These are phyloP conservation scores for Elsinoe batatas DNA, from an alignment of 2,329 filamentous ascomycete species.

Conservation along the genomic window DNA sequence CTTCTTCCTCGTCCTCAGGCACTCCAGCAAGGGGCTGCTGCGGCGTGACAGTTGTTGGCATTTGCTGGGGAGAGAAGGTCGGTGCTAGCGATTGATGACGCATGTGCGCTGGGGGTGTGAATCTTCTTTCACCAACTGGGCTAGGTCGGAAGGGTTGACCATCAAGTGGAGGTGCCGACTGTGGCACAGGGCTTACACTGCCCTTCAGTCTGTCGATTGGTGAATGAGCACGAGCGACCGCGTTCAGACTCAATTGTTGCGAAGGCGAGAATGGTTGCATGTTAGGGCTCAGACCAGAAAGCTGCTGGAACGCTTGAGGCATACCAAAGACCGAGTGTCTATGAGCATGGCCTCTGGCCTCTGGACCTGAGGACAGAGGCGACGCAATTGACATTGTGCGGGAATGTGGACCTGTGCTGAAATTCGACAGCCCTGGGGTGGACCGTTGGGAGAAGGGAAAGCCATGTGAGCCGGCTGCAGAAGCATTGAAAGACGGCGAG, in stretches of 20 bases:
- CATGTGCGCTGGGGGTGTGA: slow-evolving; percentile 12
- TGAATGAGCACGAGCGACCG: slow-evolving; percentile 33
- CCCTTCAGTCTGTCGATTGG: slow-evolving; percentile 29
- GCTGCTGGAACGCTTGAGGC: slow-evolving; percentile 54
- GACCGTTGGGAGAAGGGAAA: slow-evolving; percentile 33
- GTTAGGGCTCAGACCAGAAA: slow-evolving; percentile 49
- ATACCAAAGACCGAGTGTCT: slow-evolving; percentile 58
- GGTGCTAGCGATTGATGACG: slow-evolving; percentile 15
- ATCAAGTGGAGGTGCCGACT: slow-evolving; percentile 52
- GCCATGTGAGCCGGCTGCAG: slow-evolving; percentile 26
- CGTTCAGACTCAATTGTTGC: slow-evolving; percentile 17
- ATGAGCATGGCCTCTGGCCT: slow-evolving; percentile 50
- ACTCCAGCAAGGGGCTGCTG: slow-evolving; percentile 55
- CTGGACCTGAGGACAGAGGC: slow-evolving; percentile 57
- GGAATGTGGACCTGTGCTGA: slow-evolving; percentile 38
- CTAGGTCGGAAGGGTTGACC: slow-evolving; percentile 8
- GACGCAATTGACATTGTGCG: slow-evolving; percentile 58
- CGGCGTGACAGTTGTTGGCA: slow-evolving; percentile 32
- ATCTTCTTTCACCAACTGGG: slow-evolving; percentile 11
- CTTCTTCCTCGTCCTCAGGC: slow-evolving; percentile 62
- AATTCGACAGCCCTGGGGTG: slow-evolving; percentile 41
- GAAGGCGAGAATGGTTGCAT: slow-evolving; percentile 34
- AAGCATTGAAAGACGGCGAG: slow-evolving; percentile 64
- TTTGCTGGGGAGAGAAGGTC: slow-evolving; percentile 22
- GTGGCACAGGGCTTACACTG: slow-evolving; percentile 27